Conservation (phyloP, 2,329 filamentous ascomycete species). For the Alternaria sp. region DNA sequence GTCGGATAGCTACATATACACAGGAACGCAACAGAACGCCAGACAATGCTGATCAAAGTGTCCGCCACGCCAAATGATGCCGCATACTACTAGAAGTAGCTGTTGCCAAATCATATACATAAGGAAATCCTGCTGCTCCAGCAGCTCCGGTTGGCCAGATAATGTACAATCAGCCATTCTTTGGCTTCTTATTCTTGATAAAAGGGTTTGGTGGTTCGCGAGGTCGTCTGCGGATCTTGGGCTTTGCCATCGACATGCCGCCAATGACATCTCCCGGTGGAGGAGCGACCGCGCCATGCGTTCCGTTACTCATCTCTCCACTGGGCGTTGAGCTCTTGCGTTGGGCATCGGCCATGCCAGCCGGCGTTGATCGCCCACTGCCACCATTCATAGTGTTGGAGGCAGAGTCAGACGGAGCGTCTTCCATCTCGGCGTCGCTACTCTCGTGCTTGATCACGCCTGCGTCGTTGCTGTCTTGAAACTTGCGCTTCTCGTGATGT, state of each 20-base stretch:
- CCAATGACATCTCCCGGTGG: conserved; percentile 23
- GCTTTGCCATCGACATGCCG: conserved; percentile 34
- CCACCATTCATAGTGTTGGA: conserved; percentile 26
- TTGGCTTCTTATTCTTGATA: conserved; percentile 38
- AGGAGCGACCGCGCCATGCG: conserved; percentile 5
- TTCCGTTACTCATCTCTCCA: conserved; percentile 14
- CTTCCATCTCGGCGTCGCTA: conserved; percentile 42
- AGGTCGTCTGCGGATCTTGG: conserved; percentile 40
- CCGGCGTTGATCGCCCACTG: conserved; percentile 39
- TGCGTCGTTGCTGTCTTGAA: conserved; percentile 75
- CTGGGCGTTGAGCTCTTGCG: conserved; percentile 23
- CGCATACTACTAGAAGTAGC: neutral
- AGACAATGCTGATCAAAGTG: conserved; percentile 4
- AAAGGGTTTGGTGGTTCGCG: conserved; percentile 34
- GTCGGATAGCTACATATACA: conserved; percentile 6
- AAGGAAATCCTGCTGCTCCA: neutral
- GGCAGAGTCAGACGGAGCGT: conserved; percentile 30
- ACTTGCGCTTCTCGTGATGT: conserved; percentile 78
- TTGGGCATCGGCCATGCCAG: conserved; percentile 17
- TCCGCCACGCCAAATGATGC: neutral
- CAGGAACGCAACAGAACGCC: conserved; percentile 6
- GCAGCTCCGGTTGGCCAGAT: neutral
- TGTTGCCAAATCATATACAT: conserved; percentile 9
- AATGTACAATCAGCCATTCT: conserved; percentile 23
- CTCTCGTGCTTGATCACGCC: conserved; percentile 51